Base-by-base conservation (phyloP, 2,329 filamentous ascomycete species). In the Alternaria novae-zelandiae region DNA sequence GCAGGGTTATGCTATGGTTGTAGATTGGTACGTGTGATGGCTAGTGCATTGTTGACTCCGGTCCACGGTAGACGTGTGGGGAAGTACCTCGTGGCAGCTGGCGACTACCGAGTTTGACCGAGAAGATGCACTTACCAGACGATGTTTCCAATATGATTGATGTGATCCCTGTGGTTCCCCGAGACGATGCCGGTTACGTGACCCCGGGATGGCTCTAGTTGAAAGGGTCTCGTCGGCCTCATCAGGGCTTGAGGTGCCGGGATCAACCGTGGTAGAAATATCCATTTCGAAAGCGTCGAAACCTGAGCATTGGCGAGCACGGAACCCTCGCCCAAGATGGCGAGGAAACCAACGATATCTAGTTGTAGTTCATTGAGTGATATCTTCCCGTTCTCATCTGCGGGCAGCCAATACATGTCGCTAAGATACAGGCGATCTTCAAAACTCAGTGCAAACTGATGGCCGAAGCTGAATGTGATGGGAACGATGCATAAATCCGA, bases 271-370 rank as follows among this genome's bases (percentile, higher is more conserved):
- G 84, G 84, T 7, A 86, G 74, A 64, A 82, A 84, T 66, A 83
- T 83, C 70, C 84, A 82, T 70, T 73, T 78, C 11, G 84, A 85
- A 6, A 86, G 77, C 0, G 83, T 83, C 6, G 83, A 81, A 21
- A 86, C 83, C 70, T 85, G 83, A 17, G 84, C 83, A 66, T 84
- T 85, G 45, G 83, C 81, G 7, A 83, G 75, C 21, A 86, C 80
- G 51, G 81, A 84, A 75, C 83, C 83, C 73, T 86, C 84, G 49
- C 84, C 84, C 26, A 86, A 74, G 65, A 86, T 83, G 61, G 84
- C 84, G n/a, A 86, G 82, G 70, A 86, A 86, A 72, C 85, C 85
- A 62, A 87, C 85, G 51, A 86, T 86, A 69, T 87, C 85, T 51
- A 86, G 81, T 68, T 86, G 84, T 54, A 86, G 79, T 54, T 80